phyloP scores from a whole-genome alignment of 305 asterid genomes.

The Solanum hybrid region DNA sequence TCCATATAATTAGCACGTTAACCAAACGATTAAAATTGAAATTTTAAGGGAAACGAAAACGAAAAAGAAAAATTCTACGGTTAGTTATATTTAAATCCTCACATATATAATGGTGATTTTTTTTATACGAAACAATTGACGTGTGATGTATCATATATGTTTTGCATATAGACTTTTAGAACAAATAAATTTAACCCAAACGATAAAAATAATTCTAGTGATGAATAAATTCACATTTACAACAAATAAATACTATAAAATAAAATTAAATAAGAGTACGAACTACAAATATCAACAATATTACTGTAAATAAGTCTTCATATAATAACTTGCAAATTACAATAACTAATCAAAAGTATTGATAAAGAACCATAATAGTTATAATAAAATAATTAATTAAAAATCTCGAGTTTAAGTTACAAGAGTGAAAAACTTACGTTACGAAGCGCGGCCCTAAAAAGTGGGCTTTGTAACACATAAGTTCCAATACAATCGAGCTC shows the following conservation, averaged over 20 bases:
- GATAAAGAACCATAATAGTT: accelerated
- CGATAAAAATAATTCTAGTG: not conserved
- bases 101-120: no score
- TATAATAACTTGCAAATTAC: not conserved
- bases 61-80: no score
- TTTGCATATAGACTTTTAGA: not conserved
- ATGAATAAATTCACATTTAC: not conserved
- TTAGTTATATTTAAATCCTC: not conserved
- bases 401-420: not conserved
- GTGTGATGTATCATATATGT: no score
- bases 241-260: not conserved
- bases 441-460: not conserved
- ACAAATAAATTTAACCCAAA: not conserved
- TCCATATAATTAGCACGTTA: not conserved
- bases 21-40: not conserved
- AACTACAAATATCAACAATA: not conserved
- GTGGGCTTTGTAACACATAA: not conserved
- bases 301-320: not conserved
- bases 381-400: not conserved
- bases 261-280: not conserved
- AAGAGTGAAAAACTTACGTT: not conserved
- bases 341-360: not conserved
- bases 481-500: not conserved
- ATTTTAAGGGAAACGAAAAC: no score
- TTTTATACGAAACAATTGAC: no score